Percentiles rank a stretch among this genome's conserved stretches.
phyloP scores from a whole-genome alignment of 495 filamentous ascomycete species.

The Aspergillus nanangensis region DNA sequence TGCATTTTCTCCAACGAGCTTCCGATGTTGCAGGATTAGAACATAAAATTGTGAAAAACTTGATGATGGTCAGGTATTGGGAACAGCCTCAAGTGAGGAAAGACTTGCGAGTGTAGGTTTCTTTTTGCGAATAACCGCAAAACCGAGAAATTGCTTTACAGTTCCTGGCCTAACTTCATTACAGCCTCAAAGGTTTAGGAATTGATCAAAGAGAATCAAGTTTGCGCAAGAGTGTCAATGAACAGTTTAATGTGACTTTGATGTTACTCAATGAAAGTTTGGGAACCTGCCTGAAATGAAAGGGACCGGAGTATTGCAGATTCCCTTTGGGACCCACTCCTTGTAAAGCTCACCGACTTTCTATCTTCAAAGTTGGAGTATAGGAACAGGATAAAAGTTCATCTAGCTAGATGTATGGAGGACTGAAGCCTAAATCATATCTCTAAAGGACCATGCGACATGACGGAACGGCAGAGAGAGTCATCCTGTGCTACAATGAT shows the following conservation, averaged over 20 bases:
- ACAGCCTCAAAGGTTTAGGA: conserved; percentile 28
- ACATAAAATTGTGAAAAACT: conserved; percentile 73
- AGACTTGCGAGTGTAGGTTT: conserved; percentile 34
- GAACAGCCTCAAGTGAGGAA: conserved; percentile 34
- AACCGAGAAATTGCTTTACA: background rate
- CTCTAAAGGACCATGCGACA: too few relatives aligned
- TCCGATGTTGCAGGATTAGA: conserved; percentile 64
- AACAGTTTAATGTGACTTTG: conserved; percentile 63
- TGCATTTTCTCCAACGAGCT: conserved; percentile 72
- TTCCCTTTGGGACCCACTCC: too few relatives aligned
- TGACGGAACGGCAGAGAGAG: too few relatives aligned
- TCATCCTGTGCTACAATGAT: too few relatives aligned
- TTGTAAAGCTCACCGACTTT: too few relatives aligned
- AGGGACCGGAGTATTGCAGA: background rate
- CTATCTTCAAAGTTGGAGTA: too few relatives aligned
- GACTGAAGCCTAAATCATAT: too few relatives aligned
- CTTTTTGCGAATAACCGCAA: background rate
- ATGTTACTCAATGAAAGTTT: conserved; percentile 69
- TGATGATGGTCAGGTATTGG: conserved; percentile 62
- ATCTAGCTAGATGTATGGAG: too few relatives aligned
- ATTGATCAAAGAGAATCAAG: conserved; percentile 21
- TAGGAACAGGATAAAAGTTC: too few relatives aligned
- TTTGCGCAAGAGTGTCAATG: conserved; percentile 35
- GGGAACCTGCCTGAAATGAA: conserved; percentile 61
- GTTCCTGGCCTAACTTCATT: conserved; percentile 15